phyloP scores from a whole-genome alignment of 2,329 filamentous ascomycete species.

The Colletotrichum coccodes region DNA sequence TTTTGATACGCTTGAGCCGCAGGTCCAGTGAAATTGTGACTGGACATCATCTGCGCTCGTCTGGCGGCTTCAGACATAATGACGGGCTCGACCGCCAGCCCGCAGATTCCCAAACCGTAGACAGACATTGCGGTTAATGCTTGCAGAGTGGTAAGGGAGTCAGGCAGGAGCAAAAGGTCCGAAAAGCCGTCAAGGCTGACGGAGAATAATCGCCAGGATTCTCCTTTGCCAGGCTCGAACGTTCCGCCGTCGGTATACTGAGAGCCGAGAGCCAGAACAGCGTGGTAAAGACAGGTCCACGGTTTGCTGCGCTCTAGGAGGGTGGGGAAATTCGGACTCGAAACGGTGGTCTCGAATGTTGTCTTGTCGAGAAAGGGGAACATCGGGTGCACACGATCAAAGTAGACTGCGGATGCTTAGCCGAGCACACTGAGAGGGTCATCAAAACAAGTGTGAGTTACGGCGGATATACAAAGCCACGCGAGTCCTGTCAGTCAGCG shows the following conservation, averaged over 20 bases:
- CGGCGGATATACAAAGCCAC: slow-evolving; percentile 28
- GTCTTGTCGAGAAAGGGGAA: slow-evolving; percentile 52
- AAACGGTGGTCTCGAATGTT: slow-evolving; percentile 45
- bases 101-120: slow-evolving; percentile 40
- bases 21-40: slow-evolving; percentile 32
- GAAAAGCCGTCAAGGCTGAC: slow-evolving; percentile 47
- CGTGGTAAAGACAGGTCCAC: slow-evolving; percentile 50
- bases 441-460: neutral
- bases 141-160: slow-evolving; percentile 42
- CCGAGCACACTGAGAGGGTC: neutral
- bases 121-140: slow-evolving; percentile 44
- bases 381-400: slow-evolving; percentile 48
- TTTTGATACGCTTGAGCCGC: slow-evolving; percentile 37
- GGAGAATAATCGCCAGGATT: slow-evolving; percentile 51
- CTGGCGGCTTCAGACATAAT: slow-evolving; percentile 43
- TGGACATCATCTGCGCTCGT: slow-evolving; percentile 42
- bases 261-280: slow-evolving; percentile 49
- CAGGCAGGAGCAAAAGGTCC: slow-evolving; percentile 43
- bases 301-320: slow-evolving; percentile 40
- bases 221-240: slow-evolving; percentile 50
- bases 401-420: slow-evolving; percentile 43
- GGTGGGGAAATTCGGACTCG: slow-evolving; percentile 38
- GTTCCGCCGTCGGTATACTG: slow-evolving; percentile 46
- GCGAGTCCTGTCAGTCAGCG: neutral
- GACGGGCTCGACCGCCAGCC: slow-evolving; percentile 43